Base-by-base conservation (phyloP, 106 monocot genomes). In the Alisma plantagoaquatica region DNA sequence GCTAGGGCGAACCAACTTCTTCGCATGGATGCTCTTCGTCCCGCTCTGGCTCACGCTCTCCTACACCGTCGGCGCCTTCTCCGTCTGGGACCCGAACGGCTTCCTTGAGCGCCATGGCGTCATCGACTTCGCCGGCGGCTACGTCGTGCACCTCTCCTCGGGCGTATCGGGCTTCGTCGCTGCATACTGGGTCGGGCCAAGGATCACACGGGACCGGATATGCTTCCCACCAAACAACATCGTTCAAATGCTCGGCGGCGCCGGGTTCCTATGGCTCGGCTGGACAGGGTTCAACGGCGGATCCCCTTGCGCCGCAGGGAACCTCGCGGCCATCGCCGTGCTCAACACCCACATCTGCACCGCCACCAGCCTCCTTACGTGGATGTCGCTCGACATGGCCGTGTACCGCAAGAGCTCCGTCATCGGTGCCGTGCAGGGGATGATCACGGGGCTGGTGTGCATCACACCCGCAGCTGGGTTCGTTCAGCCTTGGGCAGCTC, bases 211-310 rank as follows among this genome's bases (percentile, higher is more conserved):
- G 16, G 45, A 46, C 45, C 16, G 45, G 49, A 4, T 25, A 16
- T 25, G 20, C 17, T 53, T 53, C 27, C 53, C 53, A 6, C 53
- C 53, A 6, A 53, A 53, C 53, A 53, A 53, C 27, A 23, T 53
- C 53, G 17, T 53, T 10, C 3, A 17, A 3, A 53, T 53, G 53
- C 53, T 53, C 0, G 53, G 30, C 10, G 53, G 53, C 6, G 53
- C 53, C 6, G 53, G 53, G 29, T 14, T 53, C 15, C 16, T 53
- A n/a, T 53, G 53, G 53, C 14, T 53, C 0, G 53, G 53, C 29
- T 53, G 53, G 53, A 53, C 53, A 8, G 53, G 53, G 3, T 53
- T 53, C 30, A 53, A 53, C 27, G 53, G 53, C 11, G 53, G 53
- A 10, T 28, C 7, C 30, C 53, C 53, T 16, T 28, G 29, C 10